phyloP scores from a whole-genome alignment of 176 grass and related monocot genomes.

The Paspalum vaginatum region DNA sequence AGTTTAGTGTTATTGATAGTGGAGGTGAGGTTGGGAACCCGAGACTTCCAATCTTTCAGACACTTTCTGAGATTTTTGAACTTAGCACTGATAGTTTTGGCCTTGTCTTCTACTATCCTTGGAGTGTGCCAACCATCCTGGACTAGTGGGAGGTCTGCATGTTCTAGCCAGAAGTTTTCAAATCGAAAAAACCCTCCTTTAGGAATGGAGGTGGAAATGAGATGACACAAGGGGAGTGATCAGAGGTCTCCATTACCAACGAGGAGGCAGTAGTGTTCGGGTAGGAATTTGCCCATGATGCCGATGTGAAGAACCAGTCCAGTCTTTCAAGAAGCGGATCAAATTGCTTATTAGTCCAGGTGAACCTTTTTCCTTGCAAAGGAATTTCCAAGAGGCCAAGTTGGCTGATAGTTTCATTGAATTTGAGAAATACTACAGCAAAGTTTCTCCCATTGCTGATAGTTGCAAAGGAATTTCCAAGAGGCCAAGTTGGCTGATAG shows the following conservation, averaged over 20 bases:
- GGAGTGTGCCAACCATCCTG: neutral
- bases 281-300: accelerated
- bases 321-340: neutral
- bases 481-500: too few species aligned
- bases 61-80: neutral
- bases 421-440: too few species aligned
- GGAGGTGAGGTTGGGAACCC: accelerated
- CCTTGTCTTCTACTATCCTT: accelerated
- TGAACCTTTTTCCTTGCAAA: neutral
- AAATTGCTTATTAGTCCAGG: neutral
- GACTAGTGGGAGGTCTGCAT: neutral
- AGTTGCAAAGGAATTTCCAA: too few species aligned
- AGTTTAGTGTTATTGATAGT: neutral
- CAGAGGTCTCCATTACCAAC: neutral
- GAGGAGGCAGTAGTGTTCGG: neutral
- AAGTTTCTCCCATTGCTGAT: too few species aligned
- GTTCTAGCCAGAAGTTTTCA: neutral
- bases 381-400: neutral
- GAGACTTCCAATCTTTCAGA: neutral
- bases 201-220: neutral
- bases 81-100: neutral
- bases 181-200: neutral
- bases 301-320: neutral
- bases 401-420: neutral
- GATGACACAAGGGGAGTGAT: neutral